These are phyloP conservation scores for Helichrysum umbraculigerum DNA, from an alignment of 129 eudicot genomes.

Conservation along the genomic window DNA sequence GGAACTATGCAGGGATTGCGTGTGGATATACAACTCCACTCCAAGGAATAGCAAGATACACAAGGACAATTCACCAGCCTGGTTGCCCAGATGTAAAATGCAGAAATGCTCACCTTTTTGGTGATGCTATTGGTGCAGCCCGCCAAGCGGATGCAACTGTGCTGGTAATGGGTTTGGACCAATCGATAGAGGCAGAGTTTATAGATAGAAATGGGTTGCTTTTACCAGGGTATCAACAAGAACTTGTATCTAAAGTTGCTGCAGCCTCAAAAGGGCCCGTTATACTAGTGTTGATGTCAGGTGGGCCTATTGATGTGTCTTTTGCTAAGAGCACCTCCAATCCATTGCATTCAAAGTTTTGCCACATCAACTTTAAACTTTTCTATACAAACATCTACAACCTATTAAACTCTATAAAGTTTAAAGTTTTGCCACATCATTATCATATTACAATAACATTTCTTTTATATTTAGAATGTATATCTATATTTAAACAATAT, in stretches of 20 bases:
- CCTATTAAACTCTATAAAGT: too few species aligned
- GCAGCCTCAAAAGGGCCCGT: conserved; percentile 64
- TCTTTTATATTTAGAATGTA: too few species aligned
- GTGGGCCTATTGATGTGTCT: conserved; percentile 70
- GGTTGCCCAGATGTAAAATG: conserved; percentile 73
- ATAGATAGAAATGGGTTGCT: conserved; percentile 61
- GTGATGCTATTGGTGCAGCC: conserved; percentile 66
- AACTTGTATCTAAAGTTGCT: conserved; percentile 70
- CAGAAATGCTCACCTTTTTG: conserved; percentile 41
- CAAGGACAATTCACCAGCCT: conserved; percentile 49
- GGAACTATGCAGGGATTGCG: conserved; percentile 91
- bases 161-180: conserved; percentile 75
- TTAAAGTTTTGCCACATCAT: too few species aligned
- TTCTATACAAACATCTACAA: too few species aligned
- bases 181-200: conserved; percentile 79
- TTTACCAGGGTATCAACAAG: conserved; percentile 73
- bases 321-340: too few species aligned
- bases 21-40: conserved; percentile 78
- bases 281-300: conserved; percentile 67
- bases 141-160: conserved; percentile 73
- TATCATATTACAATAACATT: too few species aligned
- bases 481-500: too few species aligned
- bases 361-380: too few species aligned
- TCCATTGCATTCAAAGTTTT: too few species aligned
- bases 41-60: conserved; percentile 67